Conservation (phyloP, 2,329 filamentous ascomycete genomes). For the Colletotrichum costaricense region DNA sequence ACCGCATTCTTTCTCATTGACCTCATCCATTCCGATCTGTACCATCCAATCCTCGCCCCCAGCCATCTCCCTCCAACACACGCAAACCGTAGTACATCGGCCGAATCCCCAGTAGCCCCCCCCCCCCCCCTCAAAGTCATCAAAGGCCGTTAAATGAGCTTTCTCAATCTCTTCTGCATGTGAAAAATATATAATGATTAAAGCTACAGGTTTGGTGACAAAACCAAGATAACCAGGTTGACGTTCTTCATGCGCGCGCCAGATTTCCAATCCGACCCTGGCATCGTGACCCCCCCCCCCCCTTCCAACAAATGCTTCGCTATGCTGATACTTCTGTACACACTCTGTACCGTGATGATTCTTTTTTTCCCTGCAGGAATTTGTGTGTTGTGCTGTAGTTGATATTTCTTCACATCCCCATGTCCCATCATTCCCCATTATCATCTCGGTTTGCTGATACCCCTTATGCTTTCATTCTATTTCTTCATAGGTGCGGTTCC, state of each 20-base stretch:
- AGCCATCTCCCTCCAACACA: not conserved
- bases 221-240: not conserved
- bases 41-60: not conserved
- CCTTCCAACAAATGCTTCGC: not conserved
- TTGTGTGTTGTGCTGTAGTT: not conserved
- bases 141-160: not conserved
- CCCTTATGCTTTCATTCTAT: not conserved
- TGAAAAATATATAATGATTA: not conserved
- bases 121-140: no score
- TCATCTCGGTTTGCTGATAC: not conserved
- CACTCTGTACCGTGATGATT: not conserved
- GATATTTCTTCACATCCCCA: not conserved
- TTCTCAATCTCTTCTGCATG: no score
- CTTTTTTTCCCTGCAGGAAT: not conserved
- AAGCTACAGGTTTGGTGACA: not conserved
- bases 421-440: not conserved
- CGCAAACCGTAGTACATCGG: not conserved
- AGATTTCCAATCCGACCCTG: not conserved
- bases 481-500: not conserved
- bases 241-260: no score
- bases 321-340: constrained; percentile 7
- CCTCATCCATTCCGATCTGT: not conserved
- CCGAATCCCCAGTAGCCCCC: not conserved
- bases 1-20: not conserved
- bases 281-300: not conserved